A percentile compares a stretch with the other conserved stretches of the same genome.
phyloP scores from a whole-genome alignment of 2,329 filamentous ascomycete species.

The Fonsecaea pugnacius region DNA sequence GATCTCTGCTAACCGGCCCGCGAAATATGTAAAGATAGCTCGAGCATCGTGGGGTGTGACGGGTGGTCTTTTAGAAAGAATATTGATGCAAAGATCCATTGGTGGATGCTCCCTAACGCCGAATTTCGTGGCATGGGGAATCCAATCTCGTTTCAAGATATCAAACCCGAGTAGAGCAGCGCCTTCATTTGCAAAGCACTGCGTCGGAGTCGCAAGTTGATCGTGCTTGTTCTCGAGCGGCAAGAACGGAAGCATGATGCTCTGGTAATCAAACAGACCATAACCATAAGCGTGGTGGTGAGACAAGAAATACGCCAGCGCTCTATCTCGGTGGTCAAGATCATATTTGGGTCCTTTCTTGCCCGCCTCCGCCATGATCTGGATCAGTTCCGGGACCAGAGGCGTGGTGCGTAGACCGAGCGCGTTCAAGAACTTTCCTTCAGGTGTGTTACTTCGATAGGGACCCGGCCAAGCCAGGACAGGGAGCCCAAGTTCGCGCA shows the following conservation, averaged over 20 bases:
- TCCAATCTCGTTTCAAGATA: constrained; percentile 76
- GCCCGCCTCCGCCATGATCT: constrained; percentile 71
- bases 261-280: constrained; percentile 62
- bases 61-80: constrained; percentile 74
- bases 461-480: constrained; percentile 82
- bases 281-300: constrained; percentile 82
- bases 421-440: constrained; percentile 72
- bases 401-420: constrained; percentile 78
- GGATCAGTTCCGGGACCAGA: constrained; percentile 72
- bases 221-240: constrained; percentile 68
- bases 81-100: constrained; percentile 74
- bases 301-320: constrained; percentile 80
- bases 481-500: constrained; percentile 72
- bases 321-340: constrained; percentile 63
- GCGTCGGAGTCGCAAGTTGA: constrained; percentile 69
- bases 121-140: constrained; percentile 79
- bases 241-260: constrained; percentile 65
- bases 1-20: constrained; percentile 75
- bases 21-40: constrained; percentile 80
- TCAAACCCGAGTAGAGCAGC: constrained; percentile 79
- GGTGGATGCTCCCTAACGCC: constrained; percentile 82
- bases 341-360: constrained; percentile 51
- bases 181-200: constrained; percentile 80
- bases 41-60: constrained; percentile 68
- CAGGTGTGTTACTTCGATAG: constrained; percentile 67